Percentiles rank a stretch among this genome's conserved stretches.
phyloP scores from a whole-genome alignment of 495 filamentous ascomycete species.

The Cercophora sp. region DNA sequence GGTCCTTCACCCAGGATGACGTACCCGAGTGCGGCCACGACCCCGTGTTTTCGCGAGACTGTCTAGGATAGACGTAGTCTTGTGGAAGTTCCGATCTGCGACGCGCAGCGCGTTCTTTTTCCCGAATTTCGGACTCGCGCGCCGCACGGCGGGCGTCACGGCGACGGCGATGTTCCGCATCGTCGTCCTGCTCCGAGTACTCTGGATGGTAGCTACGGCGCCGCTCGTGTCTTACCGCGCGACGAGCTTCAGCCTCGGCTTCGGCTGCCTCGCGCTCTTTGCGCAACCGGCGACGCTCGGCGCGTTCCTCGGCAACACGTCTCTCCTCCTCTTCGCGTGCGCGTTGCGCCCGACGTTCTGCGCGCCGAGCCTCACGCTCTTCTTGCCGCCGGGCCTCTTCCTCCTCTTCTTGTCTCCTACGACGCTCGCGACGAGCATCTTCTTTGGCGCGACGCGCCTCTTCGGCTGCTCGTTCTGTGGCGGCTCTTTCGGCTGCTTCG shows the following conservation, averaged over 20 bases:
- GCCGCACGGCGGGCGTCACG: slow-evolving; percentile 44
- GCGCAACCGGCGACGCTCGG: slow-evolving; percentile 42
- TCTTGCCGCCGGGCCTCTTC: slow-evolving; percentile 45
- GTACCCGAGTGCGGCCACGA: slow-evolving; percentile 54
- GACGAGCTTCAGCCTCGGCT: slow-evolving; percentile 45
- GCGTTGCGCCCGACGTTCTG: slow-evolving; percentile 46
- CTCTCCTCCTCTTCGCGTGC: slow-evolving; percentile 42
- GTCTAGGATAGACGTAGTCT: slow-evolving; percentile 44
- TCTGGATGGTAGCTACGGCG: slow-evolving; percentile 21
- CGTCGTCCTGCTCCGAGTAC: slow-evolving; percentile 28
- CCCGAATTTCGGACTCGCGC: slow-evolving; percentile 25
- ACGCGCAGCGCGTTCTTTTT: slow-evolving; percentile 18
- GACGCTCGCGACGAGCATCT: slow-evolving; percentile 43
- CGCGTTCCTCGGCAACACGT: slow-evolving; percentile 36
- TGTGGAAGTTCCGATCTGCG: slow-evolving; percentile 35
- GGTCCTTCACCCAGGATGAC: slow-evolving; percentile 58
- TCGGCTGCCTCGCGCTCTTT: slow-evolving; percentile 38
- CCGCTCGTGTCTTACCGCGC: slow-evolving; percentile 36
- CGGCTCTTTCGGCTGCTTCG: slow-evolving; percentile 44
- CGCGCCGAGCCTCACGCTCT: slow-evolving; percentile 50
- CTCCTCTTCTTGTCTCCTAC: slow-evolving; percentile 40
- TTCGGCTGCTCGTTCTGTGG: slow-evolving; percentile 44
- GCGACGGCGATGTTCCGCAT: slow-evolving; percentile 48
- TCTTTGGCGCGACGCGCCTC: slow-evolving; percentile 43
- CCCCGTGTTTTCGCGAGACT: slow-evolving; percentile 35